Evolutionary conservation across 495 filamentous ascomycete species (phyloP).

Genomic region (Penicillium goetzii): DNA sequence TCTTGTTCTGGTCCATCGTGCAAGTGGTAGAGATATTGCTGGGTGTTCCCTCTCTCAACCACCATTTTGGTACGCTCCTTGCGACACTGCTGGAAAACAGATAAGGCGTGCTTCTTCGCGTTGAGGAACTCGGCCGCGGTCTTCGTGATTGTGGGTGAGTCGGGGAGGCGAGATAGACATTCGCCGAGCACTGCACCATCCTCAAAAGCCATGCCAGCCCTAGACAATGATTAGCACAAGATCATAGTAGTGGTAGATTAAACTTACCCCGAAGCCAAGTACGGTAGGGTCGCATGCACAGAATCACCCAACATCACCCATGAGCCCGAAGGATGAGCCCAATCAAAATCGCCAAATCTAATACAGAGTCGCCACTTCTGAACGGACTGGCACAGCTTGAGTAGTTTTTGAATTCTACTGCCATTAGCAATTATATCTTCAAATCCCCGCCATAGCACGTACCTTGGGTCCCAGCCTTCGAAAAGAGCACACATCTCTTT

Average conservation of each 20-base stretch:
- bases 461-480: conserved; percentile 60
- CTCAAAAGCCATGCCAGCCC: conserved; percentile 54
- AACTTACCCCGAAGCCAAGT: conserved; percentile 56
- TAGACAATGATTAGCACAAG: no score
- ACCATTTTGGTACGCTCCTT: conserved; percentile 50
- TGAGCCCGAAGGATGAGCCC: conserved; percentile 57
- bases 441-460: conserved; percentile 26
- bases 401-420: conserved; percentile 37
- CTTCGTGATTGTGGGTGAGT: conserved; percentile 29
- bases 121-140: conserved; percentile 29
- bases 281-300: conserved; percentile 67
- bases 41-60: conserved; percentile 49
- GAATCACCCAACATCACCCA: conserved; percentile 66
- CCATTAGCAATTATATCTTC: background rate
- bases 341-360: conserved; percentile 54
- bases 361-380: conserved; percentile 71
- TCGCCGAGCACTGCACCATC: conserved; percentile 55
- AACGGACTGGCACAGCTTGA: conserved; percentile 51
- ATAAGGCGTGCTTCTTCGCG: conserved; percentile 43
- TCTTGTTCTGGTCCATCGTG: conserved; percentile 54
- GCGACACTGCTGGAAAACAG: conserved; percentile 50
- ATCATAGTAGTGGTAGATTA: no score
- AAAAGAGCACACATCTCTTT: conserved; percentile 69
- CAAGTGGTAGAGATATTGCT: conserved; percentile 55
- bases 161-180: conserved; percentile 46